Evolutionary conservation across 1,139 yeast genomes (phyloP), one percentile per base, ranked within the genome.

Genomic region (Geotrichum carabidarum): DNA sequence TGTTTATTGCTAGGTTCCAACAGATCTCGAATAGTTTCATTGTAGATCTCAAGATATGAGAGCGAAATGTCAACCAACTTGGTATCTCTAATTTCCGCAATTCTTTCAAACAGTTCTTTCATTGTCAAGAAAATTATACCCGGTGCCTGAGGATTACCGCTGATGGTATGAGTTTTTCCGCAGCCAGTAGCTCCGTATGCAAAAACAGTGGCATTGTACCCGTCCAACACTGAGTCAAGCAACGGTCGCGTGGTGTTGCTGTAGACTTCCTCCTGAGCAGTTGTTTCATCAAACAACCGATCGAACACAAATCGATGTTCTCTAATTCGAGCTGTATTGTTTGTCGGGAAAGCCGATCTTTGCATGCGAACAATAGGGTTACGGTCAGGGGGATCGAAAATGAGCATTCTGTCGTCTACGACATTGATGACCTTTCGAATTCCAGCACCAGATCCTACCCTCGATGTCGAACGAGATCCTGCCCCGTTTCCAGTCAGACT

Each of bases 161-260:
- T 80, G 44, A 91, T 87, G 0, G 98, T 91, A 66, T 86, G 90
- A 0, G 98, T 90, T 67, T 91, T 91, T n/a, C 99, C 99, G 69
- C 98, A 93, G 0, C 99, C 99, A 0, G 99, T 90, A 31, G 96
- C 96, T 1, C 99, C 99, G 67, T 93, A 93, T 1, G 99, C 98
- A 73, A 93, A 93, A 0, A 91, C 90, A 0, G 97, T 90, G 5
- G 95, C 85, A 68, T 91, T 89, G 69, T 75, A 88, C 0, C 97
- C 97, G 60, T 86, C 95, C 47, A 91, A 68, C 0, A 89, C 83
- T 43, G 85, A 79, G 59, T 84, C 90, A 7, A 91, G 72, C 46
- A 89, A 72, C 0, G 95, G 93, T 51, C 78, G 73, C 0, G 95
- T 82, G 0, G 96, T 87, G 44, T 72, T 71, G 36, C 74, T 68